phyloP scores from a whole-genome alignment of 495 filamentous ascomycete genomes.

The Aspergillus egyptiacus region DNA sequence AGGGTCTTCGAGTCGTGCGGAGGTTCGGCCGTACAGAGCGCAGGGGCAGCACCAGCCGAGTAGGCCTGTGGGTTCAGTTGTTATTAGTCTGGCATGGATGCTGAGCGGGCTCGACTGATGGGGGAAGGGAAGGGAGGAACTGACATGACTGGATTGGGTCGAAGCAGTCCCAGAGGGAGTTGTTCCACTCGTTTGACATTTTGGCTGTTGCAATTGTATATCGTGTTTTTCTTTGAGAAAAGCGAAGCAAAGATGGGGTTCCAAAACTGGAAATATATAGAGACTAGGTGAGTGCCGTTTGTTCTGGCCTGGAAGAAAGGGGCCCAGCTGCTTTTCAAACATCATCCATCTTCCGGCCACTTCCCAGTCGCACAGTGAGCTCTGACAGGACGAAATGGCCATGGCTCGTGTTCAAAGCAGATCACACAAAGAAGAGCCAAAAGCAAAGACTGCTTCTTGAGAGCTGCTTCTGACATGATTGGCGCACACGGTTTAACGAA shows the following conservation, averaged over 20 bases:
- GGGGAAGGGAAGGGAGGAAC: not conserved
- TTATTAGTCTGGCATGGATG: no score
- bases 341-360: not conserved
- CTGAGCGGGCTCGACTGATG: no score
- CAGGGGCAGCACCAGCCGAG: conserved; percentile 48
- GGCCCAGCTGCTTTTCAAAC: not conserved
- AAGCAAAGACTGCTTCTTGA: not conserved
- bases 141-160: conserved; percentile 20
- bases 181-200: conserved; percentile 20
- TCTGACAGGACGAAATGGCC: not conserved
- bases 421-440: not conserved
- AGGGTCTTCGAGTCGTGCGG: conserved; percentile 40
- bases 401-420: not conserved
- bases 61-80: no score
- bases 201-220: no score
- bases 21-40: conserved; percentile 47
- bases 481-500: not conserved
- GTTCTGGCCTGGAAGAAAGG: not conserved
- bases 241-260: not conserved
- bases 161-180: conserved; percentile 24
- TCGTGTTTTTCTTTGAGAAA: not conserved
- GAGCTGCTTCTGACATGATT: not conserved
- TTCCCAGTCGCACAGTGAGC: no score
- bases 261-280: no score
- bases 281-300: no score